Conservation (phyloP, 257 asterid species). For the Salvia splendens region DNA sequence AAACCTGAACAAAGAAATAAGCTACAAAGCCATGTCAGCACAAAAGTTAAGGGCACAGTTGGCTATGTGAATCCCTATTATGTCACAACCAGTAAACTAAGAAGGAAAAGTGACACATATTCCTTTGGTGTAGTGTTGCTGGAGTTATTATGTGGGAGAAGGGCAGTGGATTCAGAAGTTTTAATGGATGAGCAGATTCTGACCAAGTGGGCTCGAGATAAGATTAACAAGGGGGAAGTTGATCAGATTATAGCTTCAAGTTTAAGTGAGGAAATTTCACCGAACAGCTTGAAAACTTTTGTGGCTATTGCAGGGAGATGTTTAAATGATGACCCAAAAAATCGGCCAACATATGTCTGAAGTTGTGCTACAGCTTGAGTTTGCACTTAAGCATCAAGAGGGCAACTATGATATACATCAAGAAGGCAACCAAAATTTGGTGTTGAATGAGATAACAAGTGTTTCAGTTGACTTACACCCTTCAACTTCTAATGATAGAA, state of each 20-base stretch:
- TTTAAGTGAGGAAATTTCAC: constrained; percentile 40
- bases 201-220: constrained; percentile 50
- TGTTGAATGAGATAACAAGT: constrained; percentile 4
- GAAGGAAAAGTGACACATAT: constrained; percentile 24
- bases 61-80: constrained; percentile 14
- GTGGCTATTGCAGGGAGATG: constrained; percentile 49
- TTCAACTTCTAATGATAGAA: constrained; percentile 1
- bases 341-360: constrained; percentile 55
- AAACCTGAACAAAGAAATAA: constrained; percentile 14
- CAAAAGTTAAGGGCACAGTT: constrained; percentile 14
- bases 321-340: constrained; percentile 41
- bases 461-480: constrained; percentile 4
- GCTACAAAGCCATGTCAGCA: constrained; percentile 10
- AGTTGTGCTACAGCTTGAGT: constrained; percentile 42
- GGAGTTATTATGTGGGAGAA: constrained; percentile 57
- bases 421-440: constrained; percentile 13
- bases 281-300: constrained; percentile 43
- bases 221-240: constrained; percentile 46
- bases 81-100: constrained; percentile 10
- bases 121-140: constrained; percentile 45
- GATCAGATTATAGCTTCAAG: constrained; percentile 43
- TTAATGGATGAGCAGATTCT: constrained; percentile 43
- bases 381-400: constrained; percentile 35
- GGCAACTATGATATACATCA: no score
- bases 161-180: constrained; percentile 41